phyloP scores from a whole-genome alignment of 805 yeast species.

The Candida germanica region DNA sequence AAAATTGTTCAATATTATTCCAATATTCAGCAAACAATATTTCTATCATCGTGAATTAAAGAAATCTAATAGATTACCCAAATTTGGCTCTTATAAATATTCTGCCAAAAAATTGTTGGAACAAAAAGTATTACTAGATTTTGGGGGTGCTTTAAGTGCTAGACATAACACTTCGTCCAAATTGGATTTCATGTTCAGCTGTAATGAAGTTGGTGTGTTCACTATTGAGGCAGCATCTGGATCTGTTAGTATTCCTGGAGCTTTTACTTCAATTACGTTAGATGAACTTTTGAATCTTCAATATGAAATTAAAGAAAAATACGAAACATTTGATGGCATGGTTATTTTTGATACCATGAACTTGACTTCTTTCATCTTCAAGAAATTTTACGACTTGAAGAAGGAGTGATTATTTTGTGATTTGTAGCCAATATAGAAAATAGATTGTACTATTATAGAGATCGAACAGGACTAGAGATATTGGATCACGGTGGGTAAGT shows the following conservation, averaged over 20 bases:
- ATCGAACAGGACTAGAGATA: too few species aligned
- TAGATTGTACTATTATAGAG: too few species aligned
- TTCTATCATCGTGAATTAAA: slow-evolving; percentile 71
- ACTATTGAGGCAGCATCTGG: slow-evolving; percentile 74
- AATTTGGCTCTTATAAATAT: slow-evolving; percentile 75
- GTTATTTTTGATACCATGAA: slow-evolving; percentile 67
- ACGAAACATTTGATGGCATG: slow-evolving; percentile 63
- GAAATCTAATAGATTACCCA: slow-evolving; percentile 62
- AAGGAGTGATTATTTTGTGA: too few species aligned
- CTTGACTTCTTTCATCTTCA: slow-evolving; percentile 66
- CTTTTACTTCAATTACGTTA: slow-evolving; percentile 55
- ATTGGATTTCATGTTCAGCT: slow-evolving; percentile 69
- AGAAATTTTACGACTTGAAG: slow-evolving; percentile 64
- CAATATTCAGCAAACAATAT: slow-evolving; percentile 68
- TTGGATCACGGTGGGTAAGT: too few species aligned
- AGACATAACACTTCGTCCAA: slow-evolving; percentile 53
- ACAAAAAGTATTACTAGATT: slow-evolving; percentile 59
- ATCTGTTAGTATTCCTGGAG: slow-evolving; percentile 60
- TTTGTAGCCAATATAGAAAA: too few species aligned
- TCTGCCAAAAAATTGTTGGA: slow-evolving; percentile 73
- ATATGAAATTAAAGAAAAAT: slow-evolving; percentile 56
- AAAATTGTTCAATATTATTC: slow-evolving; percentile 46
- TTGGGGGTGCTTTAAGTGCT: slow-evolving; percentile 48
- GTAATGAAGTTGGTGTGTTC: slow-evolving; percentile 71
- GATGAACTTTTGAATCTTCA: slow-evolving; percentile 73